phyloP scores from a whole-genome alignment of 768 basidiomycete species.

The Tephrocybe sp. region DNA sequence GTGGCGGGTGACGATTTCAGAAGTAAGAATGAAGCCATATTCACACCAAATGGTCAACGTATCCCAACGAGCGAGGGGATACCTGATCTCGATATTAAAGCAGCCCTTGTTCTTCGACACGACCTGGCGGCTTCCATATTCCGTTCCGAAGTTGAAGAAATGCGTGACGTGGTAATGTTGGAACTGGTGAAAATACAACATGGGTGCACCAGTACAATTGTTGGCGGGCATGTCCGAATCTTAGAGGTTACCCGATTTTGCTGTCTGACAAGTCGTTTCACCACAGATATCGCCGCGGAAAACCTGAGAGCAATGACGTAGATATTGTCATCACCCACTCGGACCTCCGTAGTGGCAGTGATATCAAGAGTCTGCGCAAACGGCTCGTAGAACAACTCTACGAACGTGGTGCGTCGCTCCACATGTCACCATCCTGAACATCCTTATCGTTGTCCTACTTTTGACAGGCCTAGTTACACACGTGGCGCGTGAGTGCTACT shows the following conservation, averaged over 20 bases:
- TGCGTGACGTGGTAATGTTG: slow-evolving; percentile 64
- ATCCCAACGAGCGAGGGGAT: slow-evolving; percentile 16
- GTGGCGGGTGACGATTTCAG: slow-evolving; percentile 13
- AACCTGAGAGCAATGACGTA: slow-evolving; percentile 78
- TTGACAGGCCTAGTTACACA: slow-evolving; percentile 70
- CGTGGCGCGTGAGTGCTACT: slow-evolving; percentile 69
- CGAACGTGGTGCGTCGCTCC: slow-evolving; percentile 45
- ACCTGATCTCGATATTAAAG: slow-evolving; percentile 45
- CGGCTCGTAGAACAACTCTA: slow-evolving; percentile 59
- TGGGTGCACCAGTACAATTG: slow-evolving; percentile 75
- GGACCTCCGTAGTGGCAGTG: slow-evolving; percentile 39
- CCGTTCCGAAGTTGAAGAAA: slow-evolving; percentile 75
- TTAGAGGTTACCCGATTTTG: neutral
- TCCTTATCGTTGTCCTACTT: neutral
- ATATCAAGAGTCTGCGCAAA: slow-evolving; percentile 62
- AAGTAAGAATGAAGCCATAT: slow-evolving; percentile 18
- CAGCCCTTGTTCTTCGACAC: slow-evolving; percentile 57
- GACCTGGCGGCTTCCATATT: slow-evolving; percentile 63
- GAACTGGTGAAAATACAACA: slow-evolving; percentile 62
- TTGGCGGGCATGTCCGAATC: slow-evolving; percentile 76
- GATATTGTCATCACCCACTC: slow-evolving; percentile 88
- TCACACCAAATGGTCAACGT: slow-evolving; percentile 33
- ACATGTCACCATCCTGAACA: neutral
- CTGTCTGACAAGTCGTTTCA: neutral
- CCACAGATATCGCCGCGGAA: slow-evolving; percentile 81